Conservation (phyloP, 257 asterid genomes). For the Dorcoceras hygrometricum region DNA sequence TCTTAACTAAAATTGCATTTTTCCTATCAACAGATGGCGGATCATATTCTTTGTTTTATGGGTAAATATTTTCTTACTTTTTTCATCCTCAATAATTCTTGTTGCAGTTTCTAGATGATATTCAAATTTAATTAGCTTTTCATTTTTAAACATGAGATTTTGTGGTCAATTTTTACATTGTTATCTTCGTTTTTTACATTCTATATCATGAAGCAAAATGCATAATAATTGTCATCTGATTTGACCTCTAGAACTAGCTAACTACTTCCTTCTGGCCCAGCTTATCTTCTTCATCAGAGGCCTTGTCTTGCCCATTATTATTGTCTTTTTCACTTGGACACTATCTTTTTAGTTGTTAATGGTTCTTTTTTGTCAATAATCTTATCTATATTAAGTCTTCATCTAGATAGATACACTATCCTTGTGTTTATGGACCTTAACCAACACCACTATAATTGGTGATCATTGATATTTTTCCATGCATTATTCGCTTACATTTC, state of each 20-base stretch:
- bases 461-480: slow-evolving; percentile 3
- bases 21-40: slow-evolving; percentile 13
- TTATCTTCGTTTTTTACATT: not conserved
- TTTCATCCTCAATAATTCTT: slow-evolving; percentile 3
- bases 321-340: not conserved
- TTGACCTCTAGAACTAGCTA: slow-evolving; percentile 3
- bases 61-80: not conserved
- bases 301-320: not conserved
- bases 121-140: slow-evolving; percentile 8
- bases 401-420: not conserved
- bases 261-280: not conserved
- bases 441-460: not conserved
- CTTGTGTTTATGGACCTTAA: not conserved
- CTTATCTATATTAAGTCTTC: not conserved
- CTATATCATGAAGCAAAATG: not conserved
- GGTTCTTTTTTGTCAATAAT: not conserved
- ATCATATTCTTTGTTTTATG: slow-evolving; percentile 9
- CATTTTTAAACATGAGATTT: not conserved
- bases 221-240: not conserved
- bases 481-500: not conserved
- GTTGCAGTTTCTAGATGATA: slow-evolving; percentile 7
- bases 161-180: slow-evolving; percentile 7
- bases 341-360: not conserved
- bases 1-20: slow-evolving; percentile 8
- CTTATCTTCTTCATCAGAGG: slow-evolving; percentile 9